A percentile compares a stretch with the other conserved stretches of the same genome.
phyloP scores from a whole-genome alignment of 306 rosid genomes.

The Oxytropis ochrocephala region DNA sequence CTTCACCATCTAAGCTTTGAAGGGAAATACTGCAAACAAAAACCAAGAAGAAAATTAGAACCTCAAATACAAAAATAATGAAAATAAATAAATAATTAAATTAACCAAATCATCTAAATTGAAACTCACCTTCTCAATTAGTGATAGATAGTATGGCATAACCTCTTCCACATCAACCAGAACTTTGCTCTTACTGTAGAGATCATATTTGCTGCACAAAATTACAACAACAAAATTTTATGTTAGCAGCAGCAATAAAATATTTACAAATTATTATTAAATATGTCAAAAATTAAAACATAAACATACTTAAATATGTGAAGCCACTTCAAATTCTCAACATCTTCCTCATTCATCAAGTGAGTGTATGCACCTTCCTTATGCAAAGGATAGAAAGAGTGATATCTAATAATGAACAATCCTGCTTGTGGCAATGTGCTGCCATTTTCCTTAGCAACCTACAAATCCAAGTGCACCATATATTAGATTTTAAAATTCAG shows the following conservation, averaged over 20 bases:
- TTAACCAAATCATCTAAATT: background rate
- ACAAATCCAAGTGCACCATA: background rate
- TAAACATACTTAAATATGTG: slow-evolving; percentile 19
- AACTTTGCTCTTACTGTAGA: slow-evolving; percentile 81
- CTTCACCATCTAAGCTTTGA: slow-evolving; percentile 35
- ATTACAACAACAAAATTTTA: background rate
- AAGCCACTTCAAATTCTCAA: slow-evolving; percentile 75
- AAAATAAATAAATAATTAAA: background rate
- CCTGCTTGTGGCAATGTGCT: slow-evolving; percentile 38
- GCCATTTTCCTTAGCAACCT: slow-evolving; percentile 38
- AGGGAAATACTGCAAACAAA: slow-evolving; percentile 30
- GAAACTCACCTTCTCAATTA: slow-evolving; percentile 59
- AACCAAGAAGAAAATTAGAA: background rate
- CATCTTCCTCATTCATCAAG: slow-evolving; percentile 68
- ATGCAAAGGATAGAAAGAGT: slow-evolving; percentile 56
- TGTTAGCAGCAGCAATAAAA: background rate
- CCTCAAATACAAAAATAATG: background rate
- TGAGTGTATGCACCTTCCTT: slow-evolving; percentile 58
- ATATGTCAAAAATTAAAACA: background rate
- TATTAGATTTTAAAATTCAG: background rate
- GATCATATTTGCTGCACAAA: slow-evolving; percentile 68
- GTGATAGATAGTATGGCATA: slow-evolving; percentile 70
- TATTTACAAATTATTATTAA: background rate
- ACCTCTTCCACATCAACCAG: slow-evolving; percentile 49
- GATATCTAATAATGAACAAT: slow-evolving; percentile 36